These are phyloP conservation scores for Leishmania turanica DNA, from an alignment of 208 protist genomes.

Conservation along the genomic window DNA sequence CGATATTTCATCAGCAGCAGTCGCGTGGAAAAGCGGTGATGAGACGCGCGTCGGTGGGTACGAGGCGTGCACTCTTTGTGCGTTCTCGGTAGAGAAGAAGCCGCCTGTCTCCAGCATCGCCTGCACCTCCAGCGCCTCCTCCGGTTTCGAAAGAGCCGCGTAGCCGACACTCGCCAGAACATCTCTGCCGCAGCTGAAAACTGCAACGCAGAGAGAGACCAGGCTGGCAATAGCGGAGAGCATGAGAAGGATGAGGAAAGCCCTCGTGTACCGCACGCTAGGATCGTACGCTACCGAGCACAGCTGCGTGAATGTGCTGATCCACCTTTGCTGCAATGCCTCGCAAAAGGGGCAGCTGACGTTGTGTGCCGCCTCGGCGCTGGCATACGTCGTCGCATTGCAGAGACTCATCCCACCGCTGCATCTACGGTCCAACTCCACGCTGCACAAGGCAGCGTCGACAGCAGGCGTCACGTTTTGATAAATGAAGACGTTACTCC, in stretches of 20 bases:
- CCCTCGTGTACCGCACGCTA: not conserved
- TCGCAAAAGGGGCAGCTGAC: not conserved
- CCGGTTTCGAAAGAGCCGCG: not conserved
- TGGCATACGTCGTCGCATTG: constrained; percentile 2
- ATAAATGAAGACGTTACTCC: constrained; percentile 4
- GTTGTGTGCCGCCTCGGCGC: not conserved
- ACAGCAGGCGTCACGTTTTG: not conserved
- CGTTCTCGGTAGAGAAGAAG: not conserved
- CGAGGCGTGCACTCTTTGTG: not conserved
- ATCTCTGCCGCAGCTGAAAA: constrained; percentile 6
- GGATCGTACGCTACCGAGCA: constrained; percentile 1
- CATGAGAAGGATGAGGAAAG: not conserved
- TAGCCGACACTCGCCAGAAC: constrained; percentile 3
- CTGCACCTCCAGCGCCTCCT: not conserved
- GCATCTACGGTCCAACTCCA: not conserved
- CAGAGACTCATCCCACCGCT: not conserved
- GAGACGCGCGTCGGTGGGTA: not conserved
- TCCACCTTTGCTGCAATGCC: not conserved
- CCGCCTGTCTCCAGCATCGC: not conserved
- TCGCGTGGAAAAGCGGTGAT: not conserved
- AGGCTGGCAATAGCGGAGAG: not conserved
- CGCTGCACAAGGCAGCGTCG: not conserved
- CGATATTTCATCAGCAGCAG: not conserved
- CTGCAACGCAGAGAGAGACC: not conserved
- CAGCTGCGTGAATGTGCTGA: not conserved